Conservation (phyloP, 768 basidiomycete species). For the Amanita rimosa region DNA sequence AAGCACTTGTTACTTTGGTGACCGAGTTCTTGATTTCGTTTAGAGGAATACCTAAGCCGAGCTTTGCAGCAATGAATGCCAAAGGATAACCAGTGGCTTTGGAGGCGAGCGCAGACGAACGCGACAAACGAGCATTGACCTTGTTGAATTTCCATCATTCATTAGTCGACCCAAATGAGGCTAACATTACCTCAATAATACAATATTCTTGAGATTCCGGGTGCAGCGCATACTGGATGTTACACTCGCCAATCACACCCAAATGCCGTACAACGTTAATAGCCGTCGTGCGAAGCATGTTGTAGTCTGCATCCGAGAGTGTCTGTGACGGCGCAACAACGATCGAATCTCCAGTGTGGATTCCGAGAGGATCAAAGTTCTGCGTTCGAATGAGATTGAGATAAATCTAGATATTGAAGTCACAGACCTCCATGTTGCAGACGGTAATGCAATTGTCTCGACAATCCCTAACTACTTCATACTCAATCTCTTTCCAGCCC, state of each 20-base stretch:
- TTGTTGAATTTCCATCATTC: slow-evolving; percentile 9
- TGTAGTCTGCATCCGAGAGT: slow-evolving; percentile 97
- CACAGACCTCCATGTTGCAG: slow-evolving; percentile 97
- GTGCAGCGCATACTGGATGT: slow-evolving; percentile 97
- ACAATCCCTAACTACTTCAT: slow-evolving; percentile 97
- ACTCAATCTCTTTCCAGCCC: slow-evolving; percentile 99
- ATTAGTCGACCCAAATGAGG: background rate
- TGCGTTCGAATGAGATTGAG: slow-evolving; percentile 19
- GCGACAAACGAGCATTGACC: slow-evolving; percentile 94
- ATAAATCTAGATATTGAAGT: background rate
- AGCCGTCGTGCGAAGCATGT: slow-evolving; percentile 97
- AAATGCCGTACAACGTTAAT: slow-evolving; percentile 99
- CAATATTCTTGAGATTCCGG: slow-evolving; percentile 94
- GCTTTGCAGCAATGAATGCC: slow-evolving; percentile 96
- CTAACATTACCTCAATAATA: slow-evolving; percentile 74
- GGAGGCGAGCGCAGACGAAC: slow-evolving; percentile 94
- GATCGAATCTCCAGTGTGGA: slow-evolving; percentile 98
- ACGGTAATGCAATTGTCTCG: slow-evolving; percentile 98
- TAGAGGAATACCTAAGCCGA: slow-evolving; percentile 92
- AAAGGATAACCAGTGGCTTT: slow-evolving; percentile 98
- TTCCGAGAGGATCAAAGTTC: slow-evolving; percentile 99
- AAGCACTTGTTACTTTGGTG: slow-evolving; percentile 92
- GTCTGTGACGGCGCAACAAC: slow-evolving; percentile 98
- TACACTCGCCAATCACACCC: slow-evolving; percentile 96
- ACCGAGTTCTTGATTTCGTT: slow-evolving; percentile 98